These are phyloP conservation scores for Dryas octopetala DNA, from an alignment of 306 rosid species.

Conservation along the genomic window DNA sequence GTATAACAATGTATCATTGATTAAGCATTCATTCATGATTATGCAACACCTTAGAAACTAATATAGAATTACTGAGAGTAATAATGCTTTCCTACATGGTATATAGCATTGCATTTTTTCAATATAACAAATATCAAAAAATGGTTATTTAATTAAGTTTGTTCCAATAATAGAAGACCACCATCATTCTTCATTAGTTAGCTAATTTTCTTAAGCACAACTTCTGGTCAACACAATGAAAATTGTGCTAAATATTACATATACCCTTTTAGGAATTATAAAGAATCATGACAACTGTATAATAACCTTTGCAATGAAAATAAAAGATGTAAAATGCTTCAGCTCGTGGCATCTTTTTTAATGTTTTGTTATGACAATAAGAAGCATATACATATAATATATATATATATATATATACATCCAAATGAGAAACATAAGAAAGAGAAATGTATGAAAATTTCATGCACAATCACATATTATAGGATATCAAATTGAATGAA, in stretches of 20 bases:
- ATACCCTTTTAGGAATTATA: not conserved
- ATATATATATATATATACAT: not conserved
- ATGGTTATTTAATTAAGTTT: not conserved
- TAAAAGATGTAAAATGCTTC: not conserved
- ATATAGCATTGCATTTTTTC: not conserved
- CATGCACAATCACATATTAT: slow-evolving; percentile 2
- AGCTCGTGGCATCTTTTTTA: not conserved
- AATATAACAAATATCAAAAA: not conserved
- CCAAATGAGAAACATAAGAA: not conserved
- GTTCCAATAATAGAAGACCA: not conserved
- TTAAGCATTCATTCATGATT: not conserved
- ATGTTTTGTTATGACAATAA: not conserved
- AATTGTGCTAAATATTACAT: not conserved
- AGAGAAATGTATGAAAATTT: not conserved
- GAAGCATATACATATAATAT: too few relatives aligned
- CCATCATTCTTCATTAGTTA: not conserved
- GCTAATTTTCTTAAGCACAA: not conserved
- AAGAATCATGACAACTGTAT: not conserved
- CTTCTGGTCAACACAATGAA: not conserved
- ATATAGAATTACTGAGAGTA: not conserved
- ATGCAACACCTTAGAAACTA: not conserved
- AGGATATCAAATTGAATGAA: slow-evolving; percentile 15
- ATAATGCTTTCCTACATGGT: not conserved
- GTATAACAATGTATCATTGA: not conserved
- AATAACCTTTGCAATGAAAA: not conserved